Conservation (phyloP, 2,329 filamentous ascomycete species). For the Simplicillium aogashimaense region DNA sequence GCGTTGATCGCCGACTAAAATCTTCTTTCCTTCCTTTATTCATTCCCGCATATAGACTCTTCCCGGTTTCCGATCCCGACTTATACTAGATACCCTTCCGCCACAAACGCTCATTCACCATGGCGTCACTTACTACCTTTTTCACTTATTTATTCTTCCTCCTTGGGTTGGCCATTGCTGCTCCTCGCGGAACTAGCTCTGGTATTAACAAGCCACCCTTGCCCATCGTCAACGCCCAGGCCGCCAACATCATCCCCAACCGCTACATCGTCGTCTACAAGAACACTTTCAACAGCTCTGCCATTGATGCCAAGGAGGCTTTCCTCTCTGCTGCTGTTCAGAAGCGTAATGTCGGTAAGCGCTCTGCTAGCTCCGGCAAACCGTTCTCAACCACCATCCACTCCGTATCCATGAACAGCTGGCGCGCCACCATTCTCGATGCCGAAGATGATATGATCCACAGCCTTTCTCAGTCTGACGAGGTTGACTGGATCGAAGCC, state of each 20-base stretch:
- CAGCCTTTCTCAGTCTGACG: constrained; percentile 34
- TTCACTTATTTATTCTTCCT: constrained; percentile 1
- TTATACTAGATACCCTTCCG: background rate
- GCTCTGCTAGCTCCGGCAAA: constrained; percentile 31
- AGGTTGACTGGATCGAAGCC: constrained; percentile 44
- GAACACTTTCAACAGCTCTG: constrained; percentile 34
- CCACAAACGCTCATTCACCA: background rate
- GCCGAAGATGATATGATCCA: constrained; percentile 39
- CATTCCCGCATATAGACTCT: background rate
- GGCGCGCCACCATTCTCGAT: constrained; percentile 44
- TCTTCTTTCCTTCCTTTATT: constrained; percentile 1
- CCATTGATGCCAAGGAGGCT: constrained; percentile 38
- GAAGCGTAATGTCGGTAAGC: constrained; percentile 47
- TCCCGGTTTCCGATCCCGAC: background rate
- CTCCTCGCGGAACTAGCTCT: constrained; percentile 12
- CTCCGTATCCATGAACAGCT: constrained; percentile 35
- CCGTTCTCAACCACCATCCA: constrained; percentile 36
- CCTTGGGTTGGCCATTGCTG: constrained; percentile 13
- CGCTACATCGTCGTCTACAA: constrained; percentile 59
- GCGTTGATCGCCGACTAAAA: constrained; percentile 17
- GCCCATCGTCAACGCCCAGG: constrained; percentile 39
- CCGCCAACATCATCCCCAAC: constrained; percentile 39
- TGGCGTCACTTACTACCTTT: constrained; percentile 1
- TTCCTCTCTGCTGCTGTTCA: constrained; percentile 37
- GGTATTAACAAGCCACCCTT: constrained; percentile 16